Percentiles rank a stretch among this genome's conserved stretches.
Evolutionary conservation across 2,329 filamentous ascomycete genomes (phyloP).

Genomic region (Lecanoromycetidae sp.): DNA sequence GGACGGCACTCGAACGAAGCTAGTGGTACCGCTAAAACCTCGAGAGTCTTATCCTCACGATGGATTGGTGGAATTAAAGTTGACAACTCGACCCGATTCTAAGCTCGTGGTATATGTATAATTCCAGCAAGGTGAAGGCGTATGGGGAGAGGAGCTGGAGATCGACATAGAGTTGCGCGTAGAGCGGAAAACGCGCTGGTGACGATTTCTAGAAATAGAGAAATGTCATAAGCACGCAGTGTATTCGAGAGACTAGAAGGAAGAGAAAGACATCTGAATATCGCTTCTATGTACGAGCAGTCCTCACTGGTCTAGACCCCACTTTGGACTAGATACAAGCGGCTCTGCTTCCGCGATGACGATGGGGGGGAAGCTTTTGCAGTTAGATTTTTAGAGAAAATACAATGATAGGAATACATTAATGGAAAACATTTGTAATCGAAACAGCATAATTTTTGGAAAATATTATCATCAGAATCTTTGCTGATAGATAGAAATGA

Average conservation of each 20-base stretch:
- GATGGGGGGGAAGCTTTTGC: not conserved
- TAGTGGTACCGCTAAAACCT: too few species aligned
- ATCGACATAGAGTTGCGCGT: too few species aligned
- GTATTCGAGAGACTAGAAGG: not conserved
- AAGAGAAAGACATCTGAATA: not conserved
- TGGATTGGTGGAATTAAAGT: too few species aligned
- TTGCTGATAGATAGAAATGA: not conserved
- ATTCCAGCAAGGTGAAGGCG: too few species aligned
- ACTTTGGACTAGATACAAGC: not conserved
- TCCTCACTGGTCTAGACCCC: not conserved
- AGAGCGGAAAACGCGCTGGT: too few species aligned
- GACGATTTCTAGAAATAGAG: too few species aligned
- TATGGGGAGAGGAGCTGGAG: too few species aligned
- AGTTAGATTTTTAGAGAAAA: not conserved
- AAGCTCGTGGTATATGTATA: too few species aligned
- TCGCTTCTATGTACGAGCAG: not conserved
- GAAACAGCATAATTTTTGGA: not conserved
- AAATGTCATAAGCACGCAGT: too few species aligned
- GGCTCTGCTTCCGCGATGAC: constrained; percentile 8
- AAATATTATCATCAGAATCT: not conserved
- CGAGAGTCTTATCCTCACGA: too few species aligned
- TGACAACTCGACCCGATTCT: too few species aligned
- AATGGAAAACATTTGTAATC: not conserved
- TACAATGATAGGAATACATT: not conserved
- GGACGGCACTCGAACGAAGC: too few species aligned